Conservation (phyloP, 2,329 filamentous ascomycete species). For the Aspergillus sp. region DNA sequence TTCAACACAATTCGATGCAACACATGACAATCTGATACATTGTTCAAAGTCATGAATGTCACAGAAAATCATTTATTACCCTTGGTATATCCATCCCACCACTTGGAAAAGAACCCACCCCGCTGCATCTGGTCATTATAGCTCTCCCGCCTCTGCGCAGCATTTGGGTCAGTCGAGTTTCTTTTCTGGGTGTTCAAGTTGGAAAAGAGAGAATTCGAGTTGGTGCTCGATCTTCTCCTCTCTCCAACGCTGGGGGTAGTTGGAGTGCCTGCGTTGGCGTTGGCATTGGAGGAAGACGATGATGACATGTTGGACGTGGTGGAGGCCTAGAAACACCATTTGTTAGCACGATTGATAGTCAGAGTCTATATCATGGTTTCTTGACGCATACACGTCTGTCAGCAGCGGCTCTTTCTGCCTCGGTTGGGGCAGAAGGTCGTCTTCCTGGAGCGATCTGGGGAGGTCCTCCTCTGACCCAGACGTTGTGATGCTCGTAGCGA, state of each 20-base stretch:
- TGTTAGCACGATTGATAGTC: no score
- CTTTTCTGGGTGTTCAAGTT: constrained; percentile 43
- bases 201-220: constrained; percentile 17
- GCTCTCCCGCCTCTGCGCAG: constrained; percentile 34
- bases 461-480: constrained; percentile 30
- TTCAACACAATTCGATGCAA: no score
- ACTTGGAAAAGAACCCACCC: constrained; percentile 32
- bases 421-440: constrained; percentile 14
- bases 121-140: constrained; percentile 42
- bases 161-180: constrained; percentile 29
- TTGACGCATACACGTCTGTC: constrained; percentile 23
- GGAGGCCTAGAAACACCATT: no score
- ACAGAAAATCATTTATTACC: constrained; percentile 6
- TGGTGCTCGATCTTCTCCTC: constrained; percentile 22
- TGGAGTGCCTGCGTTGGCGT: neutral
- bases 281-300: neutral
- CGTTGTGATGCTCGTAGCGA: constrained; percentile 31
- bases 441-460: constrained; percentile 10
- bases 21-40: no score
- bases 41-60: no score
- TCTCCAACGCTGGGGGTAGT: constrained; percentile 14
- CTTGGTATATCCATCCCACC: constrained; percentile 39
- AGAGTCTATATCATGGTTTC: no score
- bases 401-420: constrained; percentile 17
- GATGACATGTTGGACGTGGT: no score